Evolutionary conservation across 1,284 basidiomycete species (phyloP).

Genomic region (Cryptococcus sp.): DNA sequence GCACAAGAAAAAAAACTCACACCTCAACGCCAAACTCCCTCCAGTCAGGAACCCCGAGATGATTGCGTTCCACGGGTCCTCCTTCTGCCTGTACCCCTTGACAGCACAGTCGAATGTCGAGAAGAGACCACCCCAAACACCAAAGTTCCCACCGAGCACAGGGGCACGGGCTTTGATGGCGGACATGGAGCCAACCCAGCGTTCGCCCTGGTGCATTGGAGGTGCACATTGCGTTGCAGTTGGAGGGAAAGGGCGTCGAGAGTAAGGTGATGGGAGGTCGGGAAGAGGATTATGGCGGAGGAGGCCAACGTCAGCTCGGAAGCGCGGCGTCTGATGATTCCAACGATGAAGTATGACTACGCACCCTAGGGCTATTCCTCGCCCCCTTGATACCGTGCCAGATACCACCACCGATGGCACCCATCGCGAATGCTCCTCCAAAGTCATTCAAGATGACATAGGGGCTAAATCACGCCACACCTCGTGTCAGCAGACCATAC

Average conservation of each 20-base stretch:
- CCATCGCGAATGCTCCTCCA: conserved; percentile 75
- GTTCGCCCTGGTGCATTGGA: conserved; percentile 64
- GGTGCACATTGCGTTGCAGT: not conserved
- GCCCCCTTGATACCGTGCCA: conserved; percentile 99
- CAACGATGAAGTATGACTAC: too few relatives aligned
- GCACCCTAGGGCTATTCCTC: conserved; percentile 87
- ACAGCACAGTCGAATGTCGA: conserved; percentile 97
- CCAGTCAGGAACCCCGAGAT: conserved; percentile 98
- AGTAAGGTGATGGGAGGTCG: not conserved
- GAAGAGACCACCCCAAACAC: conserved; percentile 97
- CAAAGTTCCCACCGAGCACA: conserved; percentile 96
- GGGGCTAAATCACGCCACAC: conserved; percentile 59
- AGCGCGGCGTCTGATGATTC: too few relatives aligned
- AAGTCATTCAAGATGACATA: conserved; percentile 99
- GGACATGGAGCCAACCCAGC: conserved; percentile 86
- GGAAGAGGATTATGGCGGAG: not conserved
- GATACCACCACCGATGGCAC: conserved; percentile 64
- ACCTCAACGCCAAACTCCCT: conserved; percentile 88
- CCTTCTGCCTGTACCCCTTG: conserved; percentile 95
- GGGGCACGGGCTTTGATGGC: conserved; percentile 98
- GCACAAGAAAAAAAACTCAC: conserved; percentile 58
- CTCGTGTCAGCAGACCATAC: not conserved
- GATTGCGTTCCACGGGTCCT: conserved; percentile 99
- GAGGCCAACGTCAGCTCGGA: not conserved
- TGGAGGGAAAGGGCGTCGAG: too few relatives aligned